Evolutionary conservation across 1,139 yeast genomes (phyloP).

Genomic region (Pneumocystis canis): DNA sequence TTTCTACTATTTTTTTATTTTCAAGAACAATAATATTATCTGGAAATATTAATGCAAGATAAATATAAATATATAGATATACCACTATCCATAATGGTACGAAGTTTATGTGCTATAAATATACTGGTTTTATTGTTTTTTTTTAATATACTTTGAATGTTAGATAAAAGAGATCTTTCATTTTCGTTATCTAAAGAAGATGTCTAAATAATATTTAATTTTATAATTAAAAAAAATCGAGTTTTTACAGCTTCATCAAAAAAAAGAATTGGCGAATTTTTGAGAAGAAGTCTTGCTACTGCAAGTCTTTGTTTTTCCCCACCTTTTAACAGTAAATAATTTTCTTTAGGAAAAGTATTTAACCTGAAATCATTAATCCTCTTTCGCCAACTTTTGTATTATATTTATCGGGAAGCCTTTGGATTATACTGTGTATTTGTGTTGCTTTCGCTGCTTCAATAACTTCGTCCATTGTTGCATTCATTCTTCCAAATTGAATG

Average conservation of each 20-base stretch:
- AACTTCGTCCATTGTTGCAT: slow-evolving; percentile 63
- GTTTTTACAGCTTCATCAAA: slow-evolving; percentile 57
- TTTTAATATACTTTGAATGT: slow-evolving; percentile 60
- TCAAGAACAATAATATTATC: slow-evolving; percentile 58
- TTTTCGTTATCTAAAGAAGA: slow-evolving; percentile 83
- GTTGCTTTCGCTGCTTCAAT: slow-evolving; percentile 49
- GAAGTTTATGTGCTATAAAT: slow-evolving; percentile 75
- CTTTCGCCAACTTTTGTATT: slow-evolving; percentile 69
- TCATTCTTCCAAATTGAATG: slow-evolving; percentile 67
- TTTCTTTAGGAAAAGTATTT: slow-evolving; percentile 68
- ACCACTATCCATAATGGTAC: slow-evolving; percentile 90
- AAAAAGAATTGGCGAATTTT: slow-evolving; percentile 53
- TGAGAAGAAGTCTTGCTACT: slow-evolving; percentile 68
- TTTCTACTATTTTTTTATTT: slow-evolving; percentile 53
- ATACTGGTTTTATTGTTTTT: slow-evolving; percentile 52
- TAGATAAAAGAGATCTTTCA: slow-evolving; percentile 31
- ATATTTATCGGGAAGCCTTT: slow-evolving; percentile 42
- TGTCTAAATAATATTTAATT: slow-evolving; percentile 27
- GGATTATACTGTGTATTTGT: slow-evolving; percentile 47
- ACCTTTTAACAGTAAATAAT: slow-evolving; percentile 61
- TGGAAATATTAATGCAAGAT: slow-evolving; percentile 60
- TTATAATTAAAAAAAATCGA: background rate
- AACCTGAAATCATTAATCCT: slow-evolving; percentile 73
- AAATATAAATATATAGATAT: slow-evolving; percentile 33
- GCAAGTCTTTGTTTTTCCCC: slow-evolving; percentile 84